Evolutionary conservation across 2,329 filamentous ascomycete genomes (phyloP).

Genomic region (Pseudocercospora cruenta): DNA sequence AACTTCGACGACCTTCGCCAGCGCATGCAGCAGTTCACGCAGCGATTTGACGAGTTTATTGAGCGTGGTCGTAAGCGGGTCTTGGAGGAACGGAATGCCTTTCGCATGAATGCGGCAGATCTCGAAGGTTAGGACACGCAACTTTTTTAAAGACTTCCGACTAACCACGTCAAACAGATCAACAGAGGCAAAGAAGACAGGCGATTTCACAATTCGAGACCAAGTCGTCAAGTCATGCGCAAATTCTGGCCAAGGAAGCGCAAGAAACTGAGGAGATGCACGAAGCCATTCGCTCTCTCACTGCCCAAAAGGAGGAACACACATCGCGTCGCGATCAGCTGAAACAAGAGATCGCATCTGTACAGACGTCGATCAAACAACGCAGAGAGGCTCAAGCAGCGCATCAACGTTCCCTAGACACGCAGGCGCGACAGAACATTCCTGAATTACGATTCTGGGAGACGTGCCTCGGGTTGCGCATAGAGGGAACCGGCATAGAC

Average conservation of each 20-base stretch:
- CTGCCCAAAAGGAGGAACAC: constrained; percentile 59
- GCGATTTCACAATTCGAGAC: constrained; percentile 81
- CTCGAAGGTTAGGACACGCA: constrained; percentile 69
- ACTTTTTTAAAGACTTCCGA: not conserved
- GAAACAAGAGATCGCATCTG: constrained; percentile 62
- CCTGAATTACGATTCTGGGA: constrained; percentile 98
- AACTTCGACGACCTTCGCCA: constrained; percentile 94
- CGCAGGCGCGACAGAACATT: constrained; percentile 83
- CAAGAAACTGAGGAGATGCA: constrained; percentile 71
- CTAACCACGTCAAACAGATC: constrained; percentile 61
- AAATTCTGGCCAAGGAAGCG: constrained; percentile 75
- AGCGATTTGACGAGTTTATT: constrained; percentile 90
- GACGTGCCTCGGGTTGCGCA: constrained; percentile 81
- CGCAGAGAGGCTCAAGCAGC: constrained; percentile 72
- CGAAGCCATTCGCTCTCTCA: constrained; percentile 60
- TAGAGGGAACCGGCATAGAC: constrained; percentile 74
- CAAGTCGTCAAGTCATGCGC: constrained; percentile 71
- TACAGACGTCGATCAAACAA: constrained; percentile 70
- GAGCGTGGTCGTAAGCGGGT: constrained; percentile 88
- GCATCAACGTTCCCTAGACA: constrained; percentile 74
- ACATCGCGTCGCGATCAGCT: constrained; percentile 59
- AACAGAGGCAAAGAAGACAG: constrained; percentile 84
- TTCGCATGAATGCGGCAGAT: constrained; percentile 86
- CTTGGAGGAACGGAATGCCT: constrained; percentile 90
- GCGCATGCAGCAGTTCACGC: constrained; percentile 90